Conservation (phyloP, 306 rosid genomes). For the Hippophae tibetana region DNA sequence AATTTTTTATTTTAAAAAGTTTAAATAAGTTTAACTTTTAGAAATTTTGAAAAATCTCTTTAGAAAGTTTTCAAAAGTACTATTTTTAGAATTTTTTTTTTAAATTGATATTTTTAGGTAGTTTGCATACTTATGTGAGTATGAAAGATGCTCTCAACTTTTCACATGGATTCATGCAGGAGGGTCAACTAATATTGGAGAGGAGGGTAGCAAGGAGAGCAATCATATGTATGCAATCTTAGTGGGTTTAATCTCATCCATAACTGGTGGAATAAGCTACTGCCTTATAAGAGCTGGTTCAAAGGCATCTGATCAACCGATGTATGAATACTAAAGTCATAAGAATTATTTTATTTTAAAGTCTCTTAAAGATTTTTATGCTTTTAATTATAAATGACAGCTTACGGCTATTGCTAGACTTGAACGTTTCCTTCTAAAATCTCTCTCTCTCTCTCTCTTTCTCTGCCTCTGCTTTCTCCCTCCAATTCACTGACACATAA, state of each 20-base stretch:
- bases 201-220: slow-evolving; percentile 39
- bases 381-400: background rate
- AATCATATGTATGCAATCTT: slow-evolving; percentile 35
- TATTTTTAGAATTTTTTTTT: too few species aligned
- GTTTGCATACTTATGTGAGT: slow-evolving; percentile 7
- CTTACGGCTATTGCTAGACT: background rate
- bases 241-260: slow-evolving; percentile 52
- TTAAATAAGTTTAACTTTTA: too few species aligned
- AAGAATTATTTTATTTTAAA: background rate
- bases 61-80: too few species aligned
- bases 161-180: slow-evolving; percentile 35
- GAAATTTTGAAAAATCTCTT: too few species aligned
- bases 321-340: slow-evolving; percentile 39
- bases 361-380: background rate
- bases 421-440: too few species aligned
- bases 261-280: slow-evolving; percentile 61
- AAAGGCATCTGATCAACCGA: slow-evolving; percentile 66
- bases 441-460: too few species aligned
- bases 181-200: slow-evolving; percentile 37
- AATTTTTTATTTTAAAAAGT: too few species aligned
- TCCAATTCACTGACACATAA: too few species aligned
- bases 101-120: background rate
- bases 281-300: slow-evolving; percentile 73
- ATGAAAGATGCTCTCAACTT: slow-evolving; percentile 13
- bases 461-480: too few species aligned